These are phyloP conservation scores for Prunus mume DNA, from an alignment of 306 rosid species.

Conservation along the genomic window DNA sequence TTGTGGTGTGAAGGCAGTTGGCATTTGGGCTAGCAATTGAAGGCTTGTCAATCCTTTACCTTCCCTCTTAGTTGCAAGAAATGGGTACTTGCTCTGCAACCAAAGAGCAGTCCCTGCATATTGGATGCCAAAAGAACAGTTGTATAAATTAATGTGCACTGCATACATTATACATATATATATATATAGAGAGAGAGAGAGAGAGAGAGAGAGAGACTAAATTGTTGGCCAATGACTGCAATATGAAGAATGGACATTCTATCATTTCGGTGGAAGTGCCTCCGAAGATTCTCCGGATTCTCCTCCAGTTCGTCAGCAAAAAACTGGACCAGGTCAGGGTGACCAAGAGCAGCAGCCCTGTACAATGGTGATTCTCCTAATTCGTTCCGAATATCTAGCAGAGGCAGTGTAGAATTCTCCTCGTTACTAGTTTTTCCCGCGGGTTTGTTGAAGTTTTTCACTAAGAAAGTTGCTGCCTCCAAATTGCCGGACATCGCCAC, in stretches of 20 bases:
- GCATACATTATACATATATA: too few species aligned
- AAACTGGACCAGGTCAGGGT: not conserved
- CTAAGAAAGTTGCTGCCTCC: not conserved
- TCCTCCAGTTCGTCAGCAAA: not conserved
- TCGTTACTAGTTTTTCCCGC: not conserved
- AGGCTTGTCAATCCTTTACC: not conserved
- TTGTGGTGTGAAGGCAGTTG: slow-evolving; percentile 10
- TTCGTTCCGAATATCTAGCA: not conserved
- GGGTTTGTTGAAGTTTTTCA: not conserved
- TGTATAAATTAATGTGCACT: too few species aligned
- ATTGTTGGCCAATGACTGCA: not conserved
- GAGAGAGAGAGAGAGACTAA: not conserved
- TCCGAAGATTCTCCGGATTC: not conserved
- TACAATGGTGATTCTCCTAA: slow-evolving; percentile 21
- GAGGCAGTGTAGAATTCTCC: not conserved
- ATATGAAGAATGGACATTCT: not conserved
- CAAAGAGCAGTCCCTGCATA: slow-evolving; percentile 13
- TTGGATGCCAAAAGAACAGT: not conserved
- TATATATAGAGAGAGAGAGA: too few species aligned
- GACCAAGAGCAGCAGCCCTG: slow-evolving; percentile 12
- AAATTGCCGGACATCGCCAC: slow-evolving; percentile 3
- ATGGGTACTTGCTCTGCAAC: not conserved
- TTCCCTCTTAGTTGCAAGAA: not conserved
- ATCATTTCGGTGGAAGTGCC: not conserved
- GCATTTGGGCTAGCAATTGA: slow-evolving; percentile 24